Percentiles rank a stretch among this genome's conserved stretches.
Evolutionary conservation across 2,329 filamentous ascomycete species (phyloP).

Genomic region (Claviceps sp.): DNA sequence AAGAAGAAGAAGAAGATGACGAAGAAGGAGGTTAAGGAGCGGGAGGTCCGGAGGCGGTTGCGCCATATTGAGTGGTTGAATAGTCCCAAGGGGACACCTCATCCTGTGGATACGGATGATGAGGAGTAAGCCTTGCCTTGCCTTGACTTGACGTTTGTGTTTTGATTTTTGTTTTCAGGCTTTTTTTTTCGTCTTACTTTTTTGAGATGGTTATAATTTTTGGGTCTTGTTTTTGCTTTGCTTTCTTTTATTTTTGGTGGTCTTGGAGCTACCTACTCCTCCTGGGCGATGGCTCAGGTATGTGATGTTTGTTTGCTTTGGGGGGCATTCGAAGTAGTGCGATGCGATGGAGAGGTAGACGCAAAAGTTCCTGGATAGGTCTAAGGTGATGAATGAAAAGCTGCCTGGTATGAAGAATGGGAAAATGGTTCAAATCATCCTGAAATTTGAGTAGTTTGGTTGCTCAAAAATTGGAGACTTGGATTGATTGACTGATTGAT

Average conservation of each 20-base stretch:
- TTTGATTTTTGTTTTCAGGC: not conserved
- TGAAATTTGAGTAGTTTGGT: too few relatives aligned
- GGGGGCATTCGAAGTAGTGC: too few relatives aligned
- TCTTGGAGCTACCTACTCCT: too few relatives aligned
- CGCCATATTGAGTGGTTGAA: slow-evolving; percentile 80
- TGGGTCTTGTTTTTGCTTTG: not conserved
- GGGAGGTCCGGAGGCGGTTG: slow-evolving; percentile 72
- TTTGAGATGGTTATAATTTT: not conserved
- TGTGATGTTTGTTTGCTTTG: too few relatives aligned
- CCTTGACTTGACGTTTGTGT: not conserved
- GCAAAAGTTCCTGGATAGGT: too few relatives aligned
- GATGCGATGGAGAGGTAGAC: too few relatives aligned
- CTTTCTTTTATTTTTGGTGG: not conserved
- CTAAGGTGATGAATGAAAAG: not conserved
- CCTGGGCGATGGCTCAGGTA: too few relatives aligned
- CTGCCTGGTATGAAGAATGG: not conserved
- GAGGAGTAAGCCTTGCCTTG: slow-evolving; percentile 30
- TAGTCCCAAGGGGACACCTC: slow-evolving; percentile 71
- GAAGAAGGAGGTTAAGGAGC: slow-evolving; percentile 88
- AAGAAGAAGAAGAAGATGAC: slow-evolving; percentile 99
- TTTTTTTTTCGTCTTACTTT: not conserved
- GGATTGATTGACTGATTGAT: too few relatives aligned
- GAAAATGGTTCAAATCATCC: too few relatives aligned
- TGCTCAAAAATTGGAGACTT: too few relatives aligned
- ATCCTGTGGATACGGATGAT: slow-evolving; percentile 65